Evolutionary conservation across 176 grass and related monocot species (phyloP).

Genomic region (Canna indica): DNA sequence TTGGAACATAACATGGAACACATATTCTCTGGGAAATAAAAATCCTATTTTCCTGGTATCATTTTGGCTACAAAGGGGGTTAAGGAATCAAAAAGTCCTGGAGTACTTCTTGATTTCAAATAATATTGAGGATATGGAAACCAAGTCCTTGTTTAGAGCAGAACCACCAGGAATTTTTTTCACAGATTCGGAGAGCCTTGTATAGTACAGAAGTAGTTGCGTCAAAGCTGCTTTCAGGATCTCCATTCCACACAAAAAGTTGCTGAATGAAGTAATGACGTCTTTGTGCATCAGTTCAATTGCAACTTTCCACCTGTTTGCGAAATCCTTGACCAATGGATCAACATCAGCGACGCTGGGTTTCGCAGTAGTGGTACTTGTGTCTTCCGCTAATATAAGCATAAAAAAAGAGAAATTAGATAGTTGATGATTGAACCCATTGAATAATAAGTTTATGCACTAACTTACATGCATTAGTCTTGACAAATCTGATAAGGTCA

Average conservation of each 20-base stretch:
- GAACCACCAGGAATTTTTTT: constrained; percentile 68
- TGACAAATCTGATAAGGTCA: constrained; percentile 79
- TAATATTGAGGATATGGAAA: constrained; percentile 93
- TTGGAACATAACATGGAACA: neutral
- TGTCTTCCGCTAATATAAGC: constrained; percentile 51
- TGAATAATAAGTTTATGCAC: neutral
- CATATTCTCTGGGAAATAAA: neutral
- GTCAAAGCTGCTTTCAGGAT: constrained; percentile 80
- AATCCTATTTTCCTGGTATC: neutral
- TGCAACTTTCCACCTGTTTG: constrained; percentile 63
- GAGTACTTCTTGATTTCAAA: constrained; percentile 97
- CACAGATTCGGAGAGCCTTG: constrained; percentile 67
- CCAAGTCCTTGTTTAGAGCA: constrained; percentile 72
- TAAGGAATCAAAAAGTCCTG: constrained; percentile 64
- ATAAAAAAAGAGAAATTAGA: constrained; percentile 5
- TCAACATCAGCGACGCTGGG: constrained; percentile 57
- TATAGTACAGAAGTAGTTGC: constrained; percentile 87
- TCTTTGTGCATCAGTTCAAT: constrained; percentile 99
- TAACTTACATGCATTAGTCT: constrained; percentile 55
- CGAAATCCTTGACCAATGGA: constrained; percentile 85
- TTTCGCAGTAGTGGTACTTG: constrained; percentile 35
- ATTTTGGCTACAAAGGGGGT: neutral
- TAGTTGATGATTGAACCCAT: constrained; percentile 5
- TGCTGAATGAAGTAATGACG: constrained; percentile 96
- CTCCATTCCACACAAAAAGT: constrained; percentile 94